A percentile compares a stretch with the other conserved stretches of the same genome.
phyloP scores from a whole-genome alignment of 306 rosid species.

The Corylus americana region DNA sequence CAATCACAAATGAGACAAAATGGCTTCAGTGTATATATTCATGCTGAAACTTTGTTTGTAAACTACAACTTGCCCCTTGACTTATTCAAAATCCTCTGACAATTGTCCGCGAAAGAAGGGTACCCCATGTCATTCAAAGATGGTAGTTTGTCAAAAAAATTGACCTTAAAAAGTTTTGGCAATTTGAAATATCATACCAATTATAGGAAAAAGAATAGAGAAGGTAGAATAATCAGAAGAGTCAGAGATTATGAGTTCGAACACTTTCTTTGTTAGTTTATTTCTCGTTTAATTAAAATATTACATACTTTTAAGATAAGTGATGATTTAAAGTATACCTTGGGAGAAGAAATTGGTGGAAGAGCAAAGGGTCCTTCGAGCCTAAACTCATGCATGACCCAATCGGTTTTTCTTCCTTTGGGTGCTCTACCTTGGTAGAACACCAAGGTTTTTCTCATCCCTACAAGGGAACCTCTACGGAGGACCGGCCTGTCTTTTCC shows the following conservation, averaged over 20 bases:
- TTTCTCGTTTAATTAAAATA: too few relatives aligned
- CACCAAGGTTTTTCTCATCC: slow-evolving; percentile 91
- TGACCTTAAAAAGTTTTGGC: background rate
- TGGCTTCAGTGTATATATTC: background rate
- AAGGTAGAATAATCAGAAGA: background rate
- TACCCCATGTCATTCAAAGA: background rate
- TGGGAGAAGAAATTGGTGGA: slow-evolving; percentile 49
- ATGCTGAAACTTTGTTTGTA: background rate
- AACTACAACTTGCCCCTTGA: slow-evolving; percentile 40
- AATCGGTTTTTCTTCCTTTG: slow-evolving; percentile 79
- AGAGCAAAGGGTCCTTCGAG: slow-evolving; percentile 63
- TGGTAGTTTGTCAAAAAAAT: background rate
- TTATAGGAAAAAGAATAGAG: too few relatives aligned
- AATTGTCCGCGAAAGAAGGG: background rate
- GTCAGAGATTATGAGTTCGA: too few relatives aligned
- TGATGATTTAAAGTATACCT: slow-evolving; percentile 28
- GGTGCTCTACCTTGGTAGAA: slow-evolving; percentile 98
- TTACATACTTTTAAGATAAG: too few relatives aligned
- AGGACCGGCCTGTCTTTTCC: slow-evolving; percentile 76
- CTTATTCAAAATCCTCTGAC: slow-evolving; percentile 5
- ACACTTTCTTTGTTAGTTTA: too few relatives aligned
- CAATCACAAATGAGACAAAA: slow-evolving; percentile 41
- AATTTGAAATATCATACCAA: background rate
- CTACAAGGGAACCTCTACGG: slow-evolving; percentile 63
- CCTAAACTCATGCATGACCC: slow-evolving; percentile 97